phyloP scores from a whole-genome alignment of 2,329 filamentous ascomycete species.

The Bipolaris zeicola region DNA sequence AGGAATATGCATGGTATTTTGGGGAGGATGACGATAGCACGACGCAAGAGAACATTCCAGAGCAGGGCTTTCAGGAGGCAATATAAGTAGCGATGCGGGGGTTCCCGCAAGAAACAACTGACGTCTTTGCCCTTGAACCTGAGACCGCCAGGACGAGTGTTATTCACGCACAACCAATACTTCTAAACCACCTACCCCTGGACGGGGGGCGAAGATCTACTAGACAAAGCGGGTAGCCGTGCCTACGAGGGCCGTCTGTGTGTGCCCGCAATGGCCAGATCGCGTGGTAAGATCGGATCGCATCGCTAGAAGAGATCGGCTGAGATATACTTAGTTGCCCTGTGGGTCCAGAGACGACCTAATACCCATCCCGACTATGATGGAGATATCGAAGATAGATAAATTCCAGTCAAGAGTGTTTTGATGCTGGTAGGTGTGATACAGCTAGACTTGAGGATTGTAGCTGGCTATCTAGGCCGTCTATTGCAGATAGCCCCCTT shows the following conservation, averaged over 20 bases:
- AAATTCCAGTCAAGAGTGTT: not conserved
- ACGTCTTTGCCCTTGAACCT: constrained; percentile 1
- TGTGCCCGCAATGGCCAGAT: not conserved
- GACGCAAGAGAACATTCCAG: not conserved
- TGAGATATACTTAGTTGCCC: not conserved
- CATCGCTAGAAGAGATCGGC: not conserved
- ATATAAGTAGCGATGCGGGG: constrained; percentile 6
- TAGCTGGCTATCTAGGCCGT: not conserved
- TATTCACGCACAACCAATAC: constrained; percentile 1
- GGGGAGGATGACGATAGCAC: not conserved
- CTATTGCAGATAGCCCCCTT: not conserved
- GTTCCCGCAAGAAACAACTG: not conserved
- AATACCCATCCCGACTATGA: not conserved
- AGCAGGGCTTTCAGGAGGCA: not conserved
- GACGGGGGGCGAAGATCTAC: constrained; percentile 1
- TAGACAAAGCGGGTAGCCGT: not conserved
- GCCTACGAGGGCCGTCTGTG: not conserved
- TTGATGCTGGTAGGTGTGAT: not conserved
- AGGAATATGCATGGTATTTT: constrained; percentile 14
- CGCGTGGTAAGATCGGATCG: not conserved
- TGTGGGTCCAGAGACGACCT: not conserved
- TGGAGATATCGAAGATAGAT: not conserved
- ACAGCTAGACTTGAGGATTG: not conserved
- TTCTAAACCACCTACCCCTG: constrained; percentile 4
- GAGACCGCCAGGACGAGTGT: not conserved